Evolutionary conservation across 805 yeast genomes (phyloP).

Genomic region (Teunomyces pallodes): DNA sequence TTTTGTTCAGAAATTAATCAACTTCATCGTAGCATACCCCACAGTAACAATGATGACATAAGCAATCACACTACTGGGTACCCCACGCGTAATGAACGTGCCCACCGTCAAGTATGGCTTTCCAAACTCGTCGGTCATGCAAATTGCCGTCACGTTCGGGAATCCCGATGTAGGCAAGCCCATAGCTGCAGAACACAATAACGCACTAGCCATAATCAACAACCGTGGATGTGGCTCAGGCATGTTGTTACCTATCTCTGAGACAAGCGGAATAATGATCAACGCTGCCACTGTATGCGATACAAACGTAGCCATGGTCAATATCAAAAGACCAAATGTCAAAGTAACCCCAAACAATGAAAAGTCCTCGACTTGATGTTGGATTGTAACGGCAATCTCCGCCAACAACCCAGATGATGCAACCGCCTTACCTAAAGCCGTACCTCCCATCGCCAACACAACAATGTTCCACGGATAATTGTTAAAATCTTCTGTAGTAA

Average conservation of each 20-base stretch:
- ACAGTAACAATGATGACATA: slow-evolving; percentile 33
- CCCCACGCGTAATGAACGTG: slow-evolving; percentile 42
- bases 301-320: slow-evolving; percentile 43
- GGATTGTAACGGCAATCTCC: slow-evolving; percentile 72
- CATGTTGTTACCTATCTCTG: slow-evolving; percentile 39
- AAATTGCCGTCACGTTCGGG: slow-evolving; percentile 44
- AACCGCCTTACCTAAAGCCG: slow-evolving; percentile 93
- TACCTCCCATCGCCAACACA: slow-evolving; percentile 95
- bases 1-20: slow-evolving; percentile 10
- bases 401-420: slow-evolving; percentile 83
- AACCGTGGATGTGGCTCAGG: slow-evolving; percentile 37
- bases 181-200: slow-evolving; percentile 44
- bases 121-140: slow-evolving; percentile 43
- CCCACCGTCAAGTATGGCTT: slow-evolving; percentile 39
- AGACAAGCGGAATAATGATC: slow-evolving; percentile 41
- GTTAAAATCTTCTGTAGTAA: slow-evolving; percentile 88
- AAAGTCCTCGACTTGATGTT: slow-evolving; percentile 59
- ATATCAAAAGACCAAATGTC: slow-evolving; percentile 51
- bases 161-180: slow-evolving; percentile 45
- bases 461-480: slow-evolving; percentile 97
- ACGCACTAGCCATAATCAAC: slow-evolving; percentile 41
- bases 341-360: slow-evolving; percentile 71
- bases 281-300: slow-evolving; percentile 46
- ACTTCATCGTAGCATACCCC: slow-evolving; percentile 40
- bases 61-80: slow-evolving; percentile 39